Percentiles rank a stretch among this genome's conserved stretches.
Conservation (phyloP, 2,329 filamentous ascomycete species). For the Fusarium sp. region DNA sequence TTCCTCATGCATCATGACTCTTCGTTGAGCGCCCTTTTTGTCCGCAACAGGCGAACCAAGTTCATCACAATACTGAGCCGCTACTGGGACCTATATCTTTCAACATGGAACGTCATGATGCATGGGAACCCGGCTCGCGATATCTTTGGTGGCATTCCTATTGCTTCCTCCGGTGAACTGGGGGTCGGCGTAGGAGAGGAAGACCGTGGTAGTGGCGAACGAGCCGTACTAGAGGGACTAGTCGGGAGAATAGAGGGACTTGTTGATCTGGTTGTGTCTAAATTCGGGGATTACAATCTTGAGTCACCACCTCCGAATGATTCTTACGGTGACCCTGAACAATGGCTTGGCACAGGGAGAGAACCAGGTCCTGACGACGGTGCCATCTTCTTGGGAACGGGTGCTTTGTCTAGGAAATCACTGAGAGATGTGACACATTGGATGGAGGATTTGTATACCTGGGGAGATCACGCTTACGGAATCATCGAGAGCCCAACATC, state of each 20-base stretch:
- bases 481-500: constrained; percentile 82
- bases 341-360: constrained; percentile 80
- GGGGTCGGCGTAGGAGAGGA: constrained; percentile 96
- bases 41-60: constrained; percentile 70
- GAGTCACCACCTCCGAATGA: constrained; percentile 42
- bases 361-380: constrained; percentile 81
- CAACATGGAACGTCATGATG: constrained; percentile 88
- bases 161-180: constrained; percentile 90
- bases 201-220: constrained; percentile 91
- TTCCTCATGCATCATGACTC: constrained; percentile 90
- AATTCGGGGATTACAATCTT: constrained; percentile 73
- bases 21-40: constrained; percentile 77
- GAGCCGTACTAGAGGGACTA: constrained; percentile 93
- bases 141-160: constrained; percentile 84
- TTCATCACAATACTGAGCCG: constrained; percentile 80
- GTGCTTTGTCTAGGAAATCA: constrained; percentile 77
- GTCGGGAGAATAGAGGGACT: constrained; percentile 83
- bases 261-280: constrained; percentile 87
- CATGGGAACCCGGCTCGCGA: constrained; percentile 88
- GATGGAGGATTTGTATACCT: constrained; percentile 88
- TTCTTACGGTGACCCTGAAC: constrained; percentile 41
- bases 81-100: constrained; percentile 80
- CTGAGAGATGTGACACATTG: constrained; percentile 81
- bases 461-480: constrained; percentile 87
- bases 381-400: constrained; percentile 85